Evolutionary conservation across 148 eudicot species (phyloP), one percentile per base, ranked within the genome.

Genomic region (Persicaria maculosa): DNA sequence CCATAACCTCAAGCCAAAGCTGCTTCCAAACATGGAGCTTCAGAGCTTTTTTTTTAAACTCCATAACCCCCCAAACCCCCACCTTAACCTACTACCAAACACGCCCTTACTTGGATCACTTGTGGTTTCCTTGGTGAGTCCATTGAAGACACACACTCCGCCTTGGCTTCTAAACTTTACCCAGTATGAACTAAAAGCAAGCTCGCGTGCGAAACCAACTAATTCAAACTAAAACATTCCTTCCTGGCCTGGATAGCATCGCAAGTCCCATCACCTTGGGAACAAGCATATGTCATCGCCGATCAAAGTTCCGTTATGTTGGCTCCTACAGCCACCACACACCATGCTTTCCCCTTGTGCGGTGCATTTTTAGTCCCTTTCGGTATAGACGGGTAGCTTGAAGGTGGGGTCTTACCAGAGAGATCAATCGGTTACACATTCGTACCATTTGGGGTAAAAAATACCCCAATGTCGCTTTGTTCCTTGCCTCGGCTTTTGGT

Each of bases 121-220:
- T n/a, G 87, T 47, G 31, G 97, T 87, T 78, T 83, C 82, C 10
- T 65, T 77, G 7, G 98, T 96, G 16, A 88, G 82, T 55, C 96
- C 93, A 79, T 84, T 81, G 79, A 95, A 95, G 77, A 19, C 83
- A 79, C 98, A 95, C 47, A 87, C 82, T 50, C 76, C 98, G 25
- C 97, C 98, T 48, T 72, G 71, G 64, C 77, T 80, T 81, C 61
- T 79, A 58, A 85, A 78, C 80, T 92, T 96, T 1, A 92, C 61
- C 93, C 92, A 95, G 59, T 95, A 95, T 68, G 98, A 90, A 74
- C 97, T 92, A 78, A 95, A 95, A 2, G 92, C 98, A 74, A 95
- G 68, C 86, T 89, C 31, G 96, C 98, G 70, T 92, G 98, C 74
- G 68, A 62, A 8, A 78, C 40, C 83, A 82, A 12, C 1, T 86